Percentiles rank a stretch among this genome's conserved stretches.
phyloP scores from a whole-genome alignment of 257 asterid genomes.

The Solanum sejunctum region DNA sequence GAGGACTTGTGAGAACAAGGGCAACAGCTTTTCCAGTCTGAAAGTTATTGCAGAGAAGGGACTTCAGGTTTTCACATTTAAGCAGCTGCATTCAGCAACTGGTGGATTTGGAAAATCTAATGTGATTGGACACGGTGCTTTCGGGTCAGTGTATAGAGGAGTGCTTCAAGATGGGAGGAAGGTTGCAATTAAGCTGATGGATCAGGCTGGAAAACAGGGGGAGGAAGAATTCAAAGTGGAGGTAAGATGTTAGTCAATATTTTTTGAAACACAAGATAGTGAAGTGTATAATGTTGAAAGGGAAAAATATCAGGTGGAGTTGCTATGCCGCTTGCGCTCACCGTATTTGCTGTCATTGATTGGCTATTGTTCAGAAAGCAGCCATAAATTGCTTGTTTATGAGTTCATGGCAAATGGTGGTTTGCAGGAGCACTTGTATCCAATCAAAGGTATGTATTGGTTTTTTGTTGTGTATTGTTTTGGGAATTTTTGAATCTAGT shows the following conservation, averaged over 20 bases:
- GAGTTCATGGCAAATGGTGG: conserved; percentile 97
- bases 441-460: conserved; percentile 32
- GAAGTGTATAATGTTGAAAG: background rate
- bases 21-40: conserved; percentile 17
- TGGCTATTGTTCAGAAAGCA: conserved; percentile 73
- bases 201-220: conserved; percentile 83
- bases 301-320: conserved; percentile 40
- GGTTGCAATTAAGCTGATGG: conserved; percentile 91
- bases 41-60: conserved; percentile 46
- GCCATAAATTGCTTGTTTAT: conserved; percentile 69
- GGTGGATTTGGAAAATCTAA: conserved; percentile 80
- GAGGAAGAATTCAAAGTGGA: conserved; percentile 84
- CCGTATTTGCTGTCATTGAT: conserved; percentile 60
- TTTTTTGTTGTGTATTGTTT: background rate
- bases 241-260: conserved; percentile 21
- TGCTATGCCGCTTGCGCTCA: conserved; percentile 61
- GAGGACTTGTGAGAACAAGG: conserved; percentile 37
- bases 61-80: conserved; percentile 60
- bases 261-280: background rate
- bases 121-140: conserved; percentile 84
- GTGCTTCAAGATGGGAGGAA: conserved; percentile 83
- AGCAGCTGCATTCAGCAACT: conserved; percentile 89
- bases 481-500: background rate
- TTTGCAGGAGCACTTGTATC: conserved; percentile 86
- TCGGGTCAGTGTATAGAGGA: conserved; percentile 74